Evolutionary conservation across 805 yeast genomes (phyloP).

Genomic region (Metschnikowia henanensis): DNA sequence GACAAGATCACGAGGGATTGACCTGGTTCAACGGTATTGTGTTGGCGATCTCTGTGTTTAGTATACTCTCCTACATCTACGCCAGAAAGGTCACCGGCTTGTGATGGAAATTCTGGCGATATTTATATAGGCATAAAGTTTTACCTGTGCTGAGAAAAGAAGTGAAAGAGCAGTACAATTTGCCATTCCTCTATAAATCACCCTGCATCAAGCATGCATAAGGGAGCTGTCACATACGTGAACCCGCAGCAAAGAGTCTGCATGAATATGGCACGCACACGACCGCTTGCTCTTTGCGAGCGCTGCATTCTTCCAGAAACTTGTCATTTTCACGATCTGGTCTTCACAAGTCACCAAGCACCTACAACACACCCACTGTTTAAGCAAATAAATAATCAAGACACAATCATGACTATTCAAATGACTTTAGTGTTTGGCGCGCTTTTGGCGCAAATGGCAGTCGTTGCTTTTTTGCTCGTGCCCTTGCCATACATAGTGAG

Average conservation of each 20-base stretch:
- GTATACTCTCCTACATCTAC: constrained; percentile 39
- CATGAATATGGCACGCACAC: background rate
- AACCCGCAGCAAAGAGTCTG: background rate
- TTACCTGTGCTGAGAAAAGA: too few species aligned
- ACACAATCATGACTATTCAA: constrained; percentile 40
- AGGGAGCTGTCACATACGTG: too few species aligned
- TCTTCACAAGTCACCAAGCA: background rate
- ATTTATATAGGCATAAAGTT: too few species aligned
- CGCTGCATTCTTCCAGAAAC: too few species aligned
- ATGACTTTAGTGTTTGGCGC: constrained; percentile 48
- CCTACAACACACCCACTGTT: too few species aligned
- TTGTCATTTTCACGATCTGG: too few species aligned
- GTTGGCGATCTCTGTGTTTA: constrained; percentile 32
- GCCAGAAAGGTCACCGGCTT: constrained; percentile 40
- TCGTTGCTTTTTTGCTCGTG: constrained; percentile 47
- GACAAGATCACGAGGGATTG: constrained; percentile 56
- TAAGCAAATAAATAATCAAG: background rate
- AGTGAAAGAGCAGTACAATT: too few species aligned
- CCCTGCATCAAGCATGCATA: too few species aligned
- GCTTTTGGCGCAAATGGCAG: constrained; percentile 52
- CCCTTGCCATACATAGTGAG: constrained; percentile 56
- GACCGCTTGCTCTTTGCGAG: background rate
- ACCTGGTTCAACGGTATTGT: constrained; percentile 44
- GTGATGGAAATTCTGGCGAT: background rate
- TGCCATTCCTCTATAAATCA: too few species aligned